Conservation (phyloP, 805 yeast species). For the Cyberlindnera amylophila region DNA sequence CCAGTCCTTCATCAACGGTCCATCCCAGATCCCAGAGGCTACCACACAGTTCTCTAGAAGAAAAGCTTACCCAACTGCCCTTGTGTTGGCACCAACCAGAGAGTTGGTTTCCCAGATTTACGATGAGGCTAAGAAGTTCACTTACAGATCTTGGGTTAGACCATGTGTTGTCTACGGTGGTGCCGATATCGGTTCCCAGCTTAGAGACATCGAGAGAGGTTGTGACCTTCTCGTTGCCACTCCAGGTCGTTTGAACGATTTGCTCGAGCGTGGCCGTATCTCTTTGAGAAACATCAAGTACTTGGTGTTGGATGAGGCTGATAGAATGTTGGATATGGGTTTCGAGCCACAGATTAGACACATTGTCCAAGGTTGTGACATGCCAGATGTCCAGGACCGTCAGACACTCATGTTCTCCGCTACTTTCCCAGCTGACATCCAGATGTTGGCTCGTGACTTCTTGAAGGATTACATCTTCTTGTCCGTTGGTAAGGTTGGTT, state of each 20-base stretch:
- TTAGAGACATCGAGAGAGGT: slow-evolving; percentile 85
- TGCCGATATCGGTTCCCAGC: slow-evolving; percentile 86
- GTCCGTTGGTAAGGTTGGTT: slow-evolving; percentile 98
- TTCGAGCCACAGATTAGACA: slow-evolving; percentile 99
- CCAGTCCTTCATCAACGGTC: slow-evolving; percentile 86
- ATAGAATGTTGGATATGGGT: slow-evolving; percentile 99
- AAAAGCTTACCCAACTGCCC: slow-evolving; percentile 91
- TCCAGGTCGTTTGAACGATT: slow-evolving; percentile 97
- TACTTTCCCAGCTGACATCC: slow-evolving; percentile 98
- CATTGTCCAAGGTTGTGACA: slow-evolving; percentile 95
- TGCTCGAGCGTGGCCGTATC: slow-evolving; percentile 91
- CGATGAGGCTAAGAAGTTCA: slow-evolving; percentile 92
- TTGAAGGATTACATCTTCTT: slow-evolving; percentile 92
- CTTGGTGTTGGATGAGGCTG: slow-evolving; percentile 97
- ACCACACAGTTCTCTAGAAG: slow-evolving; percentile 52
- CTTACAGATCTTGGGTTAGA: slow-evolving; percentile 97
- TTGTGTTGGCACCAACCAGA: slow-evolving; percentile 98
- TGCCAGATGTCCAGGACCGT: slow-evolving; percentile 88
- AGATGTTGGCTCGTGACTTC: slow-evolving; percentile 95
- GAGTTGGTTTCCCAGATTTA: slow-evolving; percentile 96
- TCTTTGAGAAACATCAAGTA: slow-evolving; percentile 87
- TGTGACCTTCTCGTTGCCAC: slow-evolving; percentile 97
- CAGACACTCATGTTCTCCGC: slow-evolving; percentile 99
- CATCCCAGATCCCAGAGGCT: slow-evolving; percentile 52
- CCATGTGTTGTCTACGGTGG: slow-evolving; percentile 98